Percentiles rank a stretch among this genome's conserved stretches.
phyloP scores from a whole-genome alignment of 2,329 filamentous ascomycete species.

The Fusarium illudens region DNA sequence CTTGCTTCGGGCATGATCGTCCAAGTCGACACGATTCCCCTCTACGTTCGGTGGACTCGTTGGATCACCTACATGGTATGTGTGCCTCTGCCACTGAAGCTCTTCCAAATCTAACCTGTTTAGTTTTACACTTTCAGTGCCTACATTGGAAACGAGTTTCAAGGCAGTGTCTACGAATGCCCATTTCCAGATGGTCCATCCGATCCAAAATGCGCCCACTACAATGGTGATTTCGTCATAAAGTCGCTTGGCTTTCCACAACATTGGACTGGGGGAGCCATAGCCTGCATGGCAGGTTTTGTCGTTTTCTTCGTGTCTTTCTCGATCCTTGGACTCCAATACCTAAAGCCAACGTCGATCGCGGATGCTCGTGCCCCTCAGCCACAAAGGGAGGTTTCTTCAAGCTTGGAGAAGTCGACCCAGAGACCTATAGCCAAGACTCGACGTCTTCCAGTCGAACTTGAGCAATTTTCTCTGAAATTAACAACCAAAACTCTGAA shows the following conservation, averaged over 20 bases:
- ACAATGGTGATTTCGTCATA: constrained; percentile 75
- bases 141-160: constrained; percentile 76
- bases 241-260: constrained; percentile 71
- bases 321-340: constrained; percentile 69
- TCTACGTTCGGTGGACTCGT: constrained; percentile 83
- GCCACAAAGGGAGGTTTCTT: constrained; percentile 68
- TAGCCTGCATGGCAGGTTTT: constrained; percentile 69
- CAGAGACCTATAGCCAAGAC: constrained; percentile 60
- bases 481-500: constrained; percentile 65
- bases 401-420: constrained; percentile 74
- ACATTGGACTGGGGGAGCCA: constrained; percentile 73
- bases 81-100: background rate
- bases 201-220: constrained; percentile 72
- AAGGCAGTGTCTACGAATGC: constrained; percentile 76
- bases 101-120: constrained; percentile 17
- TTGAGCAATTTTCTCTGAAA: constrained; percentile 70
- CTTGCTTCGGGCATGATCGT: constrained; percentile 82
- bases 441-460: constrained; percentile 69
- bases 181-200: constrained; percentile 66
- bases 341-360: constrained; percentile 67
- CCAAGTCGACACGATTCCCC: constrained; percentile 74
- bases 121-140: constrained; percentile 77
- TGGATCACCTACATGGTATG: constrained; percentile 68
- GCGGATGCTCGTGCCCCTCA: constrained; percentile 70
- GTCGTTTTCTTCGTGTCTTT: constrained; percentile 68